Evolutionary conservation across 352 stramenopile species (phyloP).

Genomic region (Pythium vanterpoolii): DNA sequence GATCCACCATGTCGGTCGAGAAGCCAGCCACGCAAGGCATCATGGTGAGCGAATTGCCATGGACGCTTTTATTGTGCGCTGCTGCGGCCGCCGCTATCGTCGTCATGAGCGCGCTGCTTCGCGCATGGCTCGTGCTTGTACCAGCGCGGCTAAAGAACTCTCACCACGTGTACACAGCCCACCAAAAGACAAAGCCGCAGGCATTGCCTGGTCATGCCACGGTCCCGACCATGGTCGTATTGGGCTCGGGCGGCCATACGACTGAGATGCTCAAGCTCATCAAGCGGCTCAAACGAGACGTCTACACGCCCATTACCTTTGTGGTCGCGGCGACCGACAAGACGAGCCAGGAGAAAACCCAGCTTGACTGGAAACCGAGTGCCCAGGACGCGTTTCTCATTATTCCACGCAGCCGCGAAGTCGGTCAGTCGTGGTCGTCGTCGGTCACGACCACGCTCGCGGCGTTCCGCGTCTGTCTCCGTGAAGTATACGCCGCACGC

Average conservation of each 20-base stretch:
- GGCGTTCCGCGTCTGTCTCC: constrained; percentile 75
- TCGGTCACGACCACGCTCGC: constrained; percentile 86
- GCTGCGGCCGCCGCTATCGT: not conserved
- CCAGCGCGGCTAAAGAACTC: constrained; percentile 17
- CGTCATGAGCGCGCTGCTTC: constrained; percentile 4
- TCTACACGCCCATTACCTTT: constrained; percentile 88
- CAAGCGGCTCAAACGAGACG: constrained; percentile 63
- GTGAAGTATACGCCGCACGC: constrained; percentile 60
- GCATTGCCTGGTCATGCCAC: not conserved
- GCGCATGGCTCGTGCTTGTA: constrained; percentile 17
- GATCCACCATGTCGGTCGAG: not conserved
- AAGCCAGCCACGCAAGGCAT: not conserved
- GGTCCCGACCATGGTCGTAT: constrained; percentile 73
- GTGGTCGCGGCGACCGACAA: constrained; percentile 90
- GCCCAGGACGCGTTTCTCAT: constrained; percentile 50
- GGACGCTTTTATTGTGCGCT: not conserved
- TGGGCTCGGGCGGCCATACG: constrained; percentile 90
- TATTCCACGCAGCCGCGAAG: constrained; percentile 92
- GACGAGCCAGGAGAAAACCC: constrained; percentile 81
- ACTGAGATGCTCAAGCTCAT: constrained; percentile 95
- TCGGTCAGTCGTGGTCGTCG: constrained; percentile 91
- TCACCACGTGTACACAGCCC: constrained; percentile 8
- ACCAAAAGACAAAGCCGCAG: constrained; percentile 7
- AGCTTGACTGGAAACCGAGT: constrained; percentile 57
- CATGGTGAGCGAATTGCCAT: constrained; percentile 4